Evolutionary conservation across 441 rosid species (phyloP), one percentile per base, ranked within the genome.

Genomic region (Mallotus repandus): DNA sequence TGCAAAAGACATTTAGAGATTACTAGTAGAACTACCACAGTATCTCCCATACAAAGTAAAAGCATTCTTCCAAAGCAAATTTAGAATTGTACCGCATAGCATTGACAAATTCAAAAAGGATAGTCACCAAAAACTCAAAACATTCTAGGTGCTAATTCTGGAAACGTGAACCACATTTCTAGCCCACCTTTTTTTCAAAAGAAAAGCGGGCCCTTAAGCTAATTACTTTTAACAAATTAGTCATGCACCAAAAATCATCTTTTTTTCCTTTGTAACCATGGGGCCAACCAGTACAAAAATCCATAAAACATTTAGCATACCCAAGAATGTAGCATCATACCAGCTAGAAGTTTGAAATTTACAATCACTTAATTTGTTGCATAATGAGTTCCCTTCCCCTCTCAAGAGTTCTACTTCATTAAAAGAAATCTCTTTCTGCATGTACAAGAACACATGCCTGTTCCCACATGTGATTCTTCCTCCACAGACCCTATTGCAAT

Each of bases 1-100:
- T 96, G 38, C 29, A 71, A n/a, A 61, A 78, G 61, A 10, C 67
- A 71, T 61, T 71, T 71, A 45, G 75, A 53, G 66, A 48, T 45
- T 12, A 60, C 53, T 16, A 63, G 59, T 16, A 4, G 52, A 48
- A 65, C 16, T 55, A 29, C 58, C 22, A 25, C 29, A 4, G 1
- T 58, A 58, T 70, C 38, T 58, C 25, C 53, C 46, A 54, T 45
- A 22, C 56, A 46, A 46, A 19, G 55, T 10, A 46, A 19, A 64
- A 56, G 14, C 22, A 58, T 41, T 45, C 56, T 58, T 58, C 15
- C 53, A 6, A 0, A 15, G 63, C 53, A 70, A 57, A 52, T 19
- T 12, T 57, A 16, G 9, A 59, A 19, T 60, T 25, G 9, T n/a
- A 18, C 25, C 48, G 50, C 15, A 13, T 48, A 21, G 55, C 66